Conservation (phyloP, 768 basidiomycete genomes). For the Botryobasidium botryosum region DNA sequence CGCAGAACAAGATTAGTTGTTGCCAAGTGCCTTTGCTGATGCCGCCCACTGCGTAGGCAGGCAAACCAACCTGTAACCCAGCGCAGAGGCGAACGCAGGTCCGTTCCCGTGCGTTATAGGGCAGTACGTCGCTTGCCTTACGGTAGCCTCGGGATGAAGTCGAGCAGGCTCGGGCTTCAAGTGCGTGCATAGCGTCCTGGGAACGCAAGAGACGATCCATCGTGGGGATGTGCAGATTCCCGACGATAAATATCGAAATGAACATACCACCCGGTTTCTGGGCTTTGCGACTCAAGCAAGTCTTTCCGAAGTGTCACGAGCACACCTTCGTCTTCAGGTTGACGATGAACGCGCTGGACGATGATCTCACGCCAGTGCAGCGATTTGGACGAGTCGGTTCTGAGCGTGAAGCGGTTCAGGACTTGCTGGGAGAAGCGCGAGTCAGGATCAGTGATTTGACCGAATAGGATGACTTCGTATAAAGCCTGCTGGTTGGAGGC, state of each 20-base stretch:
- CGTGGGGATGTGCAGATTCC: background rate
- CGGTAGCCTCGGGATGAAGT: constrained; percentile 72
- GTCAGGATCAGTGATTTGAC: constrained; percentile 6
- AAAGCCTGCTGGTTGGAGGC: too few relatives aligned
- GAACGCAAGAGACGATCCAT: background rate
- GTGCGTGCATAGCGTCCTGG: constrained; percentile 62
- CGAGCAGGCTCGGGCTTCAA: constrained; percentile 72
- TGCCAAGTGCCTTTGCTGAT: background rate
- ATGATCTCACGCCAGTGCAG: constrained; percentile 39
- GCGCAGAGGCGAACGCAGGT: constrained; percentile 57
- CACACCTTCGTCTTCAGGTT: constrained; percentile 47
- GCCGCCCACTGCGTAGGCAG: background rate
- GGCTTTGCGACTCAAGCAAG: constrained; percentile 35
- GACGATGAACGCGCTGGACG: constrained; percentile 64
- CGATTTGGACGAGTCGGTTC: constrained; percentile 43
- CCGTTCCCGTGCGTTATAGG: constrained; percentile 59
- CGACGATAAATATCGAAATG: constrained; percentile 1
- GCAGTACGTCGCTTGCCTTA: constrained; percentile 68
- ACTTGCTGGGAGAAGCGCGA: constrained; percentile 17
- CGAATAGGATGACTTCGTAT: constrained; percentile 10
- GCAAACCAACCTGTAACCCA: constrained; percentile 50
- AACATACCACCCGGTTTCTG: background rate
- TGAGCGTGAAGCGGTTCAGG: constrained; percentile 65
- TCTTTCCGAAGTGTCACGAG: constrained; percentile 63
- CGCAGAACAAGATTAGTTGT: background rate